A percentile compares a stretch with the other conserved stretches of the same genome.
Evolutionary conservation across 192 early-diverging fungal species (phyloP).

Genomic region (Cladochytrium replicatum): DNA sequence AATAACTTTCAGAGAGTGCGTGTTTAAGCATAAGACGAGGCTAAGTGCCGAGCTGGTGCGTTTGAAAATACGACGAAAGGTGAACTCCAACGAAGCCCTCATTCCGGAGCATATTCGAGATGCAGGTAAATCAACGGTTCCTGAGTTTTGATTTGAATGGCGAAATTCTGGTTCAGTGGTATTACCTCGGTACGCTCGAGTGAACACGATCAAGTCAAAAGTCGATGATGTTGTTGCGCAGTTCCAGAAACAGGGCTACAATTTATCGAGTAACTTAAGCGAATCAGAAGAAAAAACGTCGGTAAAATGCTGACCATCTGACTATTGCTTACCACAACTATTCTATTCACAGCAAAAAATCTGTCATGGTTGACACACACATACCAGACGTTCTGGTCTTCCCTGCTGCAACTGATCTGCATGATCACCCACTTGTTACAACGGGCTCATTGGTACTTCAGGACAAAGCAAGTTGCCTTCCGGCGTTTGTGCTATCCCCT

Average conservation of each 20-base stretch:
- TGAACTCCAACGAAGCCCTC: constrained; percentile 58
- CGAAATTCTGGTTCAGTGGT: constrained; percentile 28
- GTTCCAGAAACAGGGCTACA: constrained; percentile 51
- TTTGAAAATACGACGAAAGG: constrained; percentile 60
- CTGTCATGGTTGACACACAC: constrained; percentile 54
- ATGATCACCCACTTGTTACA: constrained; percentile 63
- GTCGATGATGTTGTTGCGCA: constrained; percentile 55
- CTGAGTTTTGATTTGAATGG: neutral
- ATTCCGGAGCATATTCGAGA: constrained; percentile 44
- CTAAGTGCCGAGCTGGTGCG: constrained; percentile 70
- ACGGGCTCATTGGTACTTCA: constrained; percentile 39
- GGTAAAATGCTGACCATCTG: neutral
- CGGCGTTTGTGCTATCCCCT: constrained; percentile 72
- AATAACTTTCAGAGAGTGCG: constrained; percentile 48
- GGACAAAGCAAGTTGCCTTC: constrained; percentile 93
- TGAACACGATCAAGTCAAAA: constrained; percentile 71
- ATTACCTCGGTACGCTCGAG: constrained; percentile 76
- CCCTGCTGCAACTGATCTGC: constrained; percentile 79
- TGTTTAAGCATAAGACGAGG: constrained; percentile 55
- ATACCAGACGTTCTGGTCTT: constrained; percentile 76
- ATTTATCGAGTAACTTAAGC: neutral
- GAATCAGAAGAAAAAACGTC: neutral
- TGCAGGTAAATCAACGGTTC: constrained; percentile 1
- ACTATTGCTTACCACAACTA: neutral
- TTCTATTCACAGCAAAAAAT: constrained; percentile 19